phyloP scores from a whole-genome alignment of 148 eudicot genomes.

The Heliamphora exappendiculata region DNA sequence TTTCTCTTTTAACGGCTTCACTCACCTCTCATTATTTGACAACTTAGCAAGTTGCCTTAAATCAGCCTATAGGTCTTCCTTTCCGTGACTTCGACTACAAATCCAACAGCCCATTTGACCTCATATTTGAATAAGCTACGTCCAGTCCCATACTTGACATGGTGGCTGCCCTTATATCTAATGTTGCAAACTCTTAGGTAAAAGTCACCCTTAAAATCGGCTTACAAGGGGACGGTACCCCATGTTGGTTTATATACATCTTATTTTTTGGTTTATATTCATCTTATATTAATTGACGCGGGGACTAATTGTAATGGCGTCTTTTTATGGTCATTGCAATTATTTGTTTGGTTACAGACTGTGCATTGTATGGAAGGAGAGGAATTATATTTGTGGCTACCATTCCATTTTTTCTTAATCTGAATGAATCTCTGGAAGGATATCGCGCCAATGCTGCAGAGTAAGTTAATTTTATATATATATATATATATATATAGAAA shows the following conservation, averaged over 20 bases:
- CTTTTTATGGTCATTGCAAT: background rate
- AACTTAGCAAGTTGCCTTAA: too few relatives aligned
- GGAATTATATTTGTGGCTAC: conserved; percentile 29
- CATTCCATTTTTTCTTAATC: conserved; percentile 34
- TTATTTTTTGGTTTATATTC: background rate
- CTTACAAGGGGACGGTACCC: background rate
- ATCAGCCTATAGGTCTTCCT: too few relatives aligned
- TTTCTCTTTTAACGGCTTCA: too few relatives aligned
- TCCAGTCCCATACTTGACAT: too few relatives aligned
- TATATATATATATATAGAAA: too few relatives aligned
- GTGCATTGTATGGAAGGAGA: conserved; percentile 41
- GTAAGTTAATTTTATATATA: conserved; percentile 34
- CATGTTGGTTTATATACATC: background rate
- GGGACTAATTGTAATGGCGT: background rate
- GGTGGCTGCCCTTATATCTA: too few relatives aligned
- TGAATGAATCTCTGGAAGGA: conserved; percentile 15
- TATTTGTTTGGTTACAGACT: conserved; percentile 17
- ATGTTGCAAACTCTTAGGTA: background rate
- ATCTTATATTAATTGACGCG: background rate
- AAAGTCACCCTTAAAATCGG: background rate
- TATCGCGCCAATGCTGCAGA: conserved; percentile 34
- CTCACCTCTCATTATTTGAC: too few relatives aligned
- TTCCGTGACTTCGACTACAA: too few relatives aligned
- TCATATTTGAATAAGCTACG: too few relatives aligned
- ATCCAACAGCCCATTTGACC: too few relatives aligned